These are phyloP conservation scores for Stylonectria norvegica DNA, from an alignment of 2,329 filamentous ascomycete genomes.

Conservation along the genomic window DNA sequence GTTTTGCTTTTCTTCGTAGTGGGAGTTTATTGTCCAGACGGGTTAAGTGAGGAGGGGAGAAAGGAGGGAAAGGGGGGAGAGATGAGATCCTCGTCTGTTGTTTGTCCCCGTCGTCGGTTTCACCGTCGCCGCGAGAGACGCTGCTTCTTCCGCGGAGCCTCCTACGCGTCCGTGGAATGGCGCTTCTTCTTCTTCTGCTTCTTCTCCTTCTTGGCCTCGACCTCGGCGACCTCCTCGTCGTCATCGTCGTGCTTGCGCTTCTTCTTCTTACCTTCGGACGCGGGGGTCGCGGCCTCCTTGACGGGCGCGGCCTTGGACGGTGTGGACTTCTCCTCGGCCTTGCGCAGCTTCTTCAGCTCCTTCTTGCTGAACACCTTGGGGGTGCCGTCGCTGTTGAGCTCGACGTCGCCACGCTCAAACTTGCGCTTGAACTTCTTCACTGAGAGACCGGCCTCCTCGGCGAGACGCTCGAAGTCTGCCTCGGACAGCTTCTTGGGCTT, in stretches of 20 bases:
- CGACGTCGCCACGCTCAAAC: constrained; percentile 71
- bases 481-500: constrained; percentile 48
- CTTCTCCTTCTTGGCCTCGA: constrained; percentile 58
- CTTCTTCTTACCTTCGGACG: constrained; percentile 50
- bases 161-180: constrained; percentile 34
- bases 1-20: neutral
- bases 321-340: constrained; percentile 50
- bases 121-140: constrained; percentile 17
- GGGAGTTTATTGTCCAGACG: neutral
- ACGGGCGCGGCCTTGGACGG: constrained; percentile 44
- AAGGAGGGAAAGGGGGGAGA: neutral
- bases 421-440: constrained; percentile 76
- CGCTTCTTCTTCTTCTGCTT: constrained; percentile 50
- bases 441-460: constrained; percentile 65
- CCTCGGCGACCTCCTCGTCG: constrained; percentile 58
- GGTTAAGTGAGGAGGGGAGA: neutral
- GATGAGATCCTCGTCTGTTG: no score
- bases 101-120: constrained; percentile 2
- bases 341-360: constrained; percentile 69
- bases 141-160: constrained; percentile 13
- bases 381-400: constrained; percentile 61
- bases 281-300: constrained; percentile 32
- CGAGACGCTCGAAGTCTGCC: constrained; percentile 56
- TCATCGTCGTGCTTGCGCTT: constrained; percentile 70
- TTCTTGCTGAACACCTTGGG: constrained; percentile 71